phyloP scores from a whole-genome alignment of 2,329 filamentous ascomycete genomes.

The Byssoonygena ceratinophila region DNA sequence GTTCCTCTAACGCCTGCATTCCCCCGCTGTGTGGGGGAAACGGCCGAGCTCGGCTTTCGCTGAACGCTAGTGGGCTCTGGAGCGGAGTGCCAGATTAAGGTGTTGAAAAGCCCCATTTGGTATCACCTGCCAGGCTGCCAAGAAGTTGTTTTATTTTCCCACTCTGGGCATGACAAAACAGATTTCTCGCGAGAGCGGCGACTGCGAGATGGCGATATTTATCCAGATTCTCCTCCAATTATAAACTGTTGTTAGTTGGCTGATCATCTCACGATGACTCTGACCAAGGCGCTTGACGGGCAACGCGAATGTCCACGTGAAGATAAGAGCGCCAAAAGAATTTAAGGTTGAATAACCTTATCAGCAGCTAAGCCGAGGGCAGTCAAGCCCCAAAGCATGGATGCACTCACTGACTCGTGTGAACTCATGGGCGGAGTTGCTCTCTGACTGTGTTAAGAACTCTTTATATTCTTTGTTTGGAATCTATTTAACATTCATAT shows the following conservation, averaged over 20 bases:
- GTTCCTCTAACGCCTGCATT: background rate
- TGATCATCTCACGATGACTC: too few species aligned
- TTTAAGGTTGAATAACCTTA: background rate
- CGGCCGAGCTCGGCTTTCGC: background rate
- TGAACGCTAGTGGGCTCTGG: background rate
- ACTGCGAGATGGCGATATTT: too few species aligned
- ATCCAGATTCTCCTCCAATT: too few species aligned
- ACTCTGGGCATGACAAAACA: background rate
- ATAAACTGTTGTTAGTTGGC: too few species aligned
- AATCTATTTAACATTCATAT: too few species aligned
- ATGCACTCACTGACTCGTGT: too few species aligned
- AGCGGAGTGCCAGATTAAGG: background rate
- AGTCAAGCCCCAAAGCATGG: background rate
- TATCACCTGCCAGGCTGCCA: background rate
- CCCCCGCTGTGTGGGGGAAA: background rate
- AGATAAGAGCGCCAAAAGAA: slow-evolving; percentile 6
- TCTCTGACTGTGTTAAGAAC: too few species aligned
- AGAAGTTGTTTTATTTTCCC: background rate
- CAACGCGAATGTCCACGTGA: background rate
- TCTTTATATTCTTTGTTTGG: too few species aligned
- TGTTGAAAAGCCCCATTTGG: background rate
- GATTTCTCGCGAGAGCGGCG: too few species aligned
- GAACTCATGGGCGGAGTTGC: too few species aligned
- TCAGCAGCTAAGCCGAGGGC: background rate
- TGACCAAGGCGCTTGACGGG: too few species aligned